Evolutionary conservation across 2,329 filamentous ascomycete species (phyloP).

Genomic region (Fusarium marasasianum): DNA sequence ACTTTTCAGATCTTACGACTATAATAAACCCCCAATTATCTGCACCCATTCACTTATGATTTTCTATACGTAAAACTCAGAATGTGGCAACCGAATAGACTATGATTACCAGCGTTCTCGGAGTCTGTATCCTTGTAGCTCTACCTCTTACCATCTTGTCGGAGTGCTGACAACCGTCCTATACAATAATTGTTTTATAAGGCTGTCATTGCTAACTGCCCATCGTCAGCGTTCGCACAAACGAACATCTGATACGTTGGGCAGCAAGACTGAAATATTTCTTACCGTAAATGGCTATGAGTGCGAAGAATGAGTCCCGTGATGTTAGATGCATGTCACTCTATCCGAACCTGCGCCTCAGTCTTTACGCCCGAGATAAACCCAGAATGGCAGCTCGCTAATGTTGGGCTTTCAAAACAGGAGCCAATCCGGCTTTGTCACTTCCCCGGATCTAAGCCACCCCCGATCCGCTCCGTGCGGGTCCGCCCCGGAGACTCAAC

Average conservation of each 20-base stretch:
- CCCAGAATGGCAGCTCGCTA: slow-evolving; percentile 29
- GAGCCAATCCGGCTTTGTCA: not conserved
- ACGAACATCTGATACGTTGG: not conserved
- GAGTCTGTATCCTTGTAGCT: not conserved
- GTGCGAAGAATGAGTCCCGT: slow-evolving; percentile 22
- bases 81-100: not conserved
- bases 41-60: not conserved
- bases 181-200: not conserved
- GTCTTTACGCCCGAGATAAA: slow-evolving; percentile 26
- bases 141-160: not conserved
- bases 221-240: not conserved
- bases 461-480: slow-evolving; percentile 29
- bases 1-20: not conserved
- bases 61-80: not conserved
- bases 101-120: not conserved
- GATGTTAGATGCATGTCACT: slow-evolving; percentile 9
- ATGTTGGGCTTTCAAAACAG: not conserved
- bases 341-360: slow-evolving; percentile 24
- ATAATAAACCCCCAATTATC: not conserved
- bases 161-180: not conserved
- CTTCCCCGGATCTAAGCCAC: slow-evolving; percentile 39
- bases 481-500: slow-evolving; percentile 11
- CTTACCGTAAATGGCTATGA: slow-evolving; percentile 1
- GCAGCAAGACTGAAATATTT: not conserved
- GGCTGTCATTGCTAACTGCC: not conserved